Base-by-base conservation (phyloP, 208 protist species). In the Leishmania gerbilli region DNA sequence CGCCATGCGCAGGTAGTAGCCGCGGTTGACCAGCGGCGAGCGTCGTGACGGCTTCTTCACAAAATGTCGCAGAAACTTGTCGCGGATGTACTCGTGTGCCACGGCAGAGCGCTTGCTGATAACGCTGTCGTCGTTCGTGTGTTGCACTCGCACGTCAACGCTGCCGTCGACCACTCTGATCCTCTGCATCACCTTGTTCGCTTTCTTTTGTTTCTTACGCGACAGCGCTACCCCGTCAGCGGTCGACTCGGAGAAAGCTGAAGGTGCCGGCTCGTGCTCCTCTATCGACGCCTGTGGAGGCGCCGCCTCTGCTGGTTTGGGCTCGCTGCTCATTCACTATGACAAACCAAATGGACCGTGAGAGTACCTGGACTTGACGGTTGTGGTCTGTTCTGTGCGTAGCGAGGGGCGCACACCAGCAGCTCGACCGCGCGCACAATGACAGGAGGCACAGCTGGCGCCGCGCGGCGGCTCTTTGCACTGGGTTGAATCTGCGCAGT, bases 101-200 rank as follows among this genome's bases (percentile, higher is more conserved):
- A 96, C 92, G 19, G 95, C 95, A 53, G 95, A 98, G 15, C 95
- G 91, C 80, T 98, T 98, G 82, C 93, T 97, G 6, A 97, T 87
- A 1, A 97, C 92, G 80, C 93, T 97, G 77, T 98, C 95, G 79
- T 98, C 95, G 81, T 98, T 98, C 1, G 95, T 98, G 80, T 95
- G 93, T 83, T 98, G 95, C 68, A 98, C 95, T 69, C 85, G 84
- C 51, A 82, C 81, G 82, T 98, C 95, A 3, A 92, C 81, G 77
- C 92, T 96, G 31, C 84, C 85, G 5, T 75, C 71, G 15, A 60
- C 45, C 8, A 86, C 55, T 31, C 87, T 91, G 42, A 92, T 89
- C 81, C 86, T 90, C 60, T 91, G 68, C 1, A 53, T 87, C 49
- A 93, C 84, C 79, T 90, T 91, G 71, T 84, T 77, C 3, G 80